These are phyloP conservation scores for Soucietia sequanensis DNA, from an alignment of 805 yeast species.

Conservation along the genomic window DNA sequence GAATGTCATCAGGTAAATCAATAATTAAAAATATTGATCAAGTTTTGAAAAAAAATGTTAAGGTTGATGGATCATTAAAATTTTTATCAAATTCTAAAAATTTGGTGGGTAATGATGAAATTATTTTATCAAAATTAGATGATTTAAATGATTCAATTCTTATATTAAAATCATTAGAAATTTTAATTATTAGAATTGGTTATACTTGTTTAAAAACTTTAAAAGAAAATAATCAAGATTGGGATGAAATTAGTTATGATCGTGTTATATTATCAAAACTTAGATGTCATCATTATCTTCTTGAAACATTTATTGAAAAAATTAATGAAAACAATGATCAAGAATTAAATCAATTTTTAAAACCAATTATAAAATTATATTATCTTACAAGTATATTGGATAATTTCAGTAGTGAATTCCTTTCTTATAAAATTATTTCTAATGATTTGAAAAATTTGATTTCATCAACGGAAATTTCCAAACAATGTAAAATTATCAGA, in stretches of 20 bases:
- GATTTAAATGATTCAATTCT: conserved; percentile 17
- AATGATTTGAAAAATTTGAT: conserved; percentile 27
- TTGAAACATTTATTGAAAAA: conserved; percentile 38
- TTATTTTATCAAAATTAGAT: neutral
- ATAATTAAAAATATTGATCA: conserved; percentile 50
- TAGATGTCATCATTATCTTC: conserved; percentile 49
- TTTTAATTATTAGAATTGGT: conserved; percentile 39
- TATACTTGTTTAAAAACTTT: conserved; percentile 28
- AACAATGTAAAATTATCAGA: conserved; percentile 37
- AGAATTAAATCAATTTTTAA: conserved; percentile 48
- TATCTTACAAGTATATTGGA: conserved; percentile 58
- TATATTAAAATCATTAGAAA: conserved; percentile 25
- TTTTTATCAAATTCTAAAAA: conserved; percentile 37
- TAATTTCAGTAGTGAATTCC: conserved; percentile 66
- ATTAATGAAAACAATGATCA: conserved; percentile 33
- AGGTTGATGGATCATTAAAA: conserved; percentile 44
- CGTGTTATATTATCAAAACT: conserved; percentile 49
- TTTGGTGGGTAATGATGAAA: conserved; percentile 15
- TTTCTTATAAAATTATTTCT: conserved; percentile 58
- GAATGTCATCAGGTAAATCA: conserved; percentile 82
- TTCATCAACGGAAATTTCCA: conserved; percentile 21
- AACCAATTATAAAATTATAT: conserved; percentile 57
- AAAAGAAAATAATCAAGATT: conserved; percentile 33
- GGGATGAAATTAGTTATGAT: conserved; percentile 47
- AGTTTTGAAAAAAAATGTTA: conserved; percentile 39